Conservation (phyloP, 257 asterid species). For the Solanum bulbocastanum region DNA sequence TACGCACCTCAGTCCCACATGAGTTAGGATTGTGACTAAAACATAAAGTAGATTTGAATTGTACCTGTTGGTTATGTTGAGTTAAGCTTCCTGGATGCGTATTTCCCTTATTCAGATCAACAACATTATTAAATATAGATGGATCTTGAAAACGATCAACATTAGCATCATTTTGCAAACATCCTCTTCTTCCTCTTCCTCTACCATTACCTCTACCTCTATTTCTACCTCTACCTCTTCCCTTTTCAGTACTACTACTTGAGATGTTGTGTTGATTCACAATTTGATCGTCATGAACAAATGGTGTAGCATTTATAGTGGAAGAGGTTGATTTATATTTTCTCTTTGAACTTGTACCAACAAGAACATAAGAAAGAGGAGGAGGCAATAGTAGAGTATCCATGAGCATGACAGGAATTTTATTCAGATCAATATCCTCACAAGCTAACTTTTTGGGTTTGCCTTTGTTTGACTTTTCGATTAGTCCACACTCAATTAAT, state of each 20-base stretch:
- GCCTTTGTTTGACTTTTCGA: not conserved
- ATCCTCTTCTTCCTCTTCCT: conserved; percentile 5
- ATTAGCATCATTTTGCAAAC: not conserved
- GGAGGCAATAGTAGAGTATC: not conserved
- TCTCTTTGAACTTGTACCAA: no score
- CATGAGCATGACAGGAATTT: not conserved
- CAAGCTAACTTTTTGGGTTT: not conserved
- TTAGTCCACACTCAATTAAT: not conserved
- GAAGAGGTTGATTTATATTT: no score
- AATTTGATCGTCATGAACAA: not conserved
- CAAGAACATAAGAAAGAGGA: not conserved
- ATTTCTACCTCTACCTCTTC: no score
- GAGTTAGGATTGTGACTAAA: not conserved
- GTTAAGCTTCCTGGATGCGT: not conserved
- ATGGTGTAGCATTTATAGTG: no score
- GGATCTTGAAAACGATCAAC: not conserved
- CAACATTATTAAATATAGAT: not conserved
- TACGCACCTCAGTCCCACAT: not conserved
- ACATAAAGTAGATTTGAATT: not conserved
- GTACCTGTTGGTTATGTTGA: not conserved
- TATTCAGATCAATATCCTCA: not conserved
- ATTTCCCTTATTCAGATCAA: not conserved
- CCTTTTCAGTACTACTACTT: not conserved
- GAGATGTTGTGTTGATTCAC: not conserved
- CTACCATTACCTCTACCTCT: no score